Evolutionary conservation across 2,329 filamentous ascomycete species (phyloP).

Genomic region (Epichloe bromicola): DNA sequence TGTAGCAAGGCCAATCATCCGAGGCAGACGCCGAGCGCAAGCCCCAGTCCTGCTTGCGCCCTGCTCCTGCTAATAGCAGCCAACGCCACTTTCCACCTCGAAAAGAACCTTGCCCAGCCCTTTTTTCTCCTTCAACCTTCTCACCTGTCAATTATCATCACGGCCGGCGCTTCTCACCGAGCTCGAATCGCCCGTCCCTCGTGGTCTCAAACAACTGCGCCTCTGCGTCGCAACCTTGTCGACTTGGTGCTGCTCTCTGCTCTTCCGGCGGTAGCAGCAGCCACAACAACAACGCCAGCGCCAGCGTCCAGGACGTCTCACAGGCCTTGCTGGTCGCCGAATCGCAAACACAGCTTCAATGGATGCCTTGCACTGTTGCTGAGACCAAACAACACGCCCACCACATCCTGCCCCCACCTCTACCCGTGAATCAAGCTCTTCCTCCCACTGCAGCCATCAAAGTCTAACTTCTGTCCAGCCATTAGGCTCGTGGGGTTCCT

Average conservation of each 20-base stretch:
- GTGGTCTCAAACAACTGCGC: background rate
- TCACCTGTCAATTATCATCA: background rate
- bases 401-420: background rate
- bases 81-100: conserved; percentile 2
- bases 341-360: conserved; percentile 2
- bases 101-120: conserved; percentile 1
- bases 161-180: background rate
- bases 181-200: background rate
- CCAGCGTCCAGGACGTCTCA: background rate
- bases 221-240: background rate
- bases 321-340: background rate
- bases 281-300: background rate
- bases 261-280: background rate
- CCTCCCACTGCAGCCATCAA: background rate
- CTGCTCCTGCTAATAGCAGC: background rate
- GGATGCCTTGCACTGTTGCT: conserved; percentile 1
- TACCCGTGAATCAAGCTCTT: background rate
- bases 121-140: conserved; percentile 4
- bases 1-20: background rate
- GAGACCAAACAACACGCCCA: background rate
- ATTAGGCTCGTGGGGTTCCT: background rate
- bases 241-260: background rate
- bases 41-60: too few relatives aligned
- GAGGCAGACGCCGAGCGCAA: background rate
- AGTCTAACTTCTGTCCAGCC: background rate